Evolutionary conservation across 116 monocot genomes (phyloP), one percentile per base, ranked within the genome.

Genomic region (Dioscorea cayenensis): DNA sequence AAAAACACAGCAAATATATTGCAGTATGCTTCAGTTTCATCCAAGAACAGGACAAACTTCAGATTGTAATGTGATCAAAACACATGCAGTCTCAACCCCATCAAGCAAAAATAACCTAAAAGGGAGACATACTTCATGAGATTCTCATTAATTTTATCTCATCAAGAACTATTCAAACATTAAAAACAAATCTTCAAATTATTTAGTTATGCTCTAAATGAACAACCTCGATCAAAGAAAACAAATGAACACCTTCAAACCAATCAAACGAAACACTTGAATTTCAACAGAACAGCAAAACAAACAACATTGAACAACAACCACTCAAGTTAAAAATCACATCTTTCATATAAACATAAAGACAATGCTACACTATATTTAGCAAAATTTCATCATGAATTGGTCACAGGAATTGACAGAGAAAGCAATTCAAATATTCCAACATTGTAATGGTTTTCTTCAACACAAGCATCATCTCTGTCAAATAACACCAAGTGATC

Each of bases 371-470:
- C 43, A 43, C 43, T 43, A 43, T 7, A 69, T 55, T 60, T 5
- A 22, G 14, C 51, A 3, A 23, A 69, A 52, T 67, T 66, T 50
- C 50, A 22, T 59, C 62, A 35, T 32, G 51, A 55, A 21, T 6
- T 50, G 38, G 27, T 12, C 52, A 86, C 6, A 23, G 83, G 83
- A 75, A 86, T 69, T n/a, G 86, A 76, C 60, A 86, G 48, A 23
- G 65, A 77, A 28, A 83, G 86, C 80, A 86, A 68, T 67, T 83
- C 77, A 27, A 75, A 78, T 1, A 61, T 16, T 51, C 38, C 14
- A n/a, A 65, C 49, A 43, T 77, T 61, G 9, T 32, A 36, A 59
- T n/a, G 22, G 51, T 68, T 64, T 21, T 48, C 72, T 21, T 48
- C 72, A 55, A 16, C 37, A 60, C 18, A 55, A 16, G 58, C 64